Percentiles rank a stretch among this genome's conserved stretches.
These are phyloP conservation scores for Asclepias syriaca DNA, from an alignment of 257 asterid species.

Conservation along the genomic window DNA sequence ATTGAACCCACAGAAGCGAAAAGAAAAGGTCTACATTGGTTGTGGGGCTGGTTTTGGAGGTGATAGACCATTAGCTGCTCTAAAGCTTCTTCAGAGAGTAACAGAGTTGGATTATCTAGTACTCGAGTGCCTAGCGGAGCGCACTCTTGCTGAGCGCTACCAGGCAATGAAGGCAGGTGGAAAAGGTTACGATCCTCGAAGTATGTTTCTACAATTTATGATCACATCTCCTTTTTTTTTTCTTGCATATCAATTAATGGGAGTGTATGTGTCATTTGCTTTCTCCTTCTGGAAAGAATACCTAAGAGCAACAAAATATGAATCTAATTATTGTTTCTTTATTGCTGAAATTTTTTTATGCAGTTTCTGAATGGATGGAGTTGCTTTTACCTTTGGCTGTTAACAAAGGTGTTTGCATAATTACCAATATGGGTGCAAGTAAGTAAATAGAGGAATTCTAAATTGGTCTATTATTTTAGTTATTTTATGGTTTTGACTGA, in stretches of 20 bases:
- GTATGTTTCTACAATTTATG: constrained; percentile 35
- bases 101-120: constrained; percentile 71
- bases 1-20: constrained; percentile 57
- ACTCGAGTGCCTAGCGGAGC: constrained; percentile 97
- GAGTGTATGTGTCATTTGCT: not conserved
- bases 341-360: constrained; percentile 2
- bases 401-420: constrained; percentile 73
- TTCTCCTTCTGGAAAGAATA: not conserved
- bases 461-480: not conserved
- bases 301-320: not conserved
- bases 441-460: constrained; percentile 23
- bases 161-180: constrained; percentile 58
- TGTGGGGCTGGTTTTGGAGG: constrained; percentile 99
- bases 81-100: constrained; percentile 78
- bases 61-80: constrained; percentile 84
- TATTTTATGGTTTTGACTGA: constrained; percentile 9
- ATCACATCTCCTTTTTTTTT: not conserved
- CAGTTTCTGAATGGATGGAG: constrained; percentile 97
- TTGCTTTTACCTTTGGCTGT: constrained; percentile 84
- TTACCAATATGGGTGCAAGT: constrained; percentile 99
- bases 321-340: constrained; percentile 1
- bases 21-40: constrained; percentile 70
- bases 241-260: not conserved
- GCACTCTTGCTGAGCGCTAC: constrained; percentile 93
- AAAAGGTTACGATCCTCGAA: constrained; percentile 86